Base-by-base conservation (phyloP, 805 yeast genomes). In the Candida piceae region DNA sequence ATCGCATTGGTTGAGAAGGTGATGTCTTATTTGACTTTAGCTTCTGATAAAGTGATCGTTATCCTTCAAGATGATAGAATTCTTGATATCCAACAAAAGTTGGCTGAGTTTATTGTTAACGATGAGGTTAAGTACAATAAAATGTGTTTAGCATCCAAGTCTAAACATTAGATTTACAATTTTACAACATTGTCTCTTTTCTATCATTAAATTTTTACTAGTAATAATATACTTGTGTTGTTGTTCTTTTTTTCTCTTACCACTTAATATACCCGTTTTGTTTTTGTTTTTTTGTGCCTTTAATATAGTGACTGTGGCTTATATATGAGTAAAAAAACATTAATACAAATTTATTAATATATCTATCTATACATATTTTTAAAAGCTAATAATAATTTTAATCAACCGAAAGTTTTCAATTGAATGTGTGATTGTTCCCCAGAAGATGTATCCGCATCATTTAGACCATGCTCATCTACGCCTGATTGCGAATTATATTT, bases 351-450 rank as follows among this genome's bases (percentile, higher is more conserved):
- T 27, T 26, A 9, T 22, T 1, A 26, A 10, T 16, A n/a, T 20
- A 7, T 25, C 19, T 20, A 24, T 20, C n/a, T 30, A 25, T 29
- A 29, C 19, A 19, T 19, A 16, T 29, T 5, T 16, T 12, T 19
- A 19, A 12, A 19, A 16, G 12, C 12, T 11, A 10, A 19, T 19
- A 4, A 16, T 19, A 13, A 18, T 7, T 28, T 15, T 20, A 16
- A 12, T 38, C 34, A 58, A 8, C 52, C 71, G 52, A 78, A 78
- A 1, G 70, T 62, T 49, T 74, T 77, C 35, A 78, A 56, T 46
- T 73, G 64, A 40, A 78, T 78, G 36, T 70, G 76, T 1, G 55
- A 38, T 16, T 35, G 45, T 28, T 47, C n/a, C n/a, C n/a, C n/a
- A n/a, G n/a, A n/a, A n/a, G n/a, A n/a, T n/a, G n/a, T n/a, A n/a